A percentile compares a stretch with the other conserved stretches of the same genome.
Conservation (phyloP, 805 yeast species). For the Wickerhamiella domercqiae region DNA sequence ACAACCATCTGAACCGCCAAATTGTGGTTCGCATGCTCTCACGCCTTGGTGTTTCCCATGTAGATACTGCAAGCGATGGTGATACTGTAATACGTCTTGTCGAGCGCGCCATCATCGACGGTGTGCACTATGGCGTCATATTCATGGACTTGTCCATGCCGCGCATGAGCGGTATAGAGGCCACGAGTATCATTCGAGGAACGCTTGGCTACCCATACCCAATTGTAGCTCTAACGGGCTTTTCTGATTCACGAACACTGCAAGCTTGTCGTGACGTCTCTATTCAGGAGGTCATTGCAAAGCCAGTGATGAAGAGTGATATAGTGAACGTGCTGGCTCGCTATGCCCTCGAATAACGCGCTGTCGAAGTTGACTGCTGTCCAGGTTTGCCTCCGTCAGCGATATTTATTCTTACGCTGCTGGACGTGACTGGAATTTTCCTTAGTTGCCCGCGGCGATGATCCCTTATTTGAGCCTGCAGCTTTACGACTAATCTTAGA, state of each 20-base stretch:
- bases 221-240: conserved; percentile 84
- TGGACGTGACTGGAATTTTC: too few relatives aligned
- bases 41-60: conserved; percentile 55
- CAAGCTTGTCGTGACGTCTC: conserved; percentile 67
- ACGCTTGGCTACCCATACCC: conserved; percentile 53
- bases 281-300: conserved; percentile 75
- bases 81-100: conserved; percentile 65
- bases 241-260: conserved; percentile 78
- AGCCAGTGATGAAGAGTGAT: conserved; percentile 48
- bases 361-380: too few relatives aligned
- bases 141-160: conserved; percentile 24
- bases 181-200: conserved; percentile 38
- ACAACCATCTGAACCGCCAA: conserved; percentile 75
- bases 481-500: too few relatives aligned
- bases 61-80: conserved; percentile 78
- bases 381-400: too few relatives aligned
- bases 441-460: too few relatives aligned
- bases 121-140: conserved; percentile 25
- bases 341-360: conserved; percentile 3
- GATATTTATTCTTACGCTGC: too few relatives aligned
- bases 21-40: conserved; percentile 75
- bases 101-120: conserved; percentile 29
- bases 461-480: too few relatives aligned
- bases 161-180: conserved; percentile 20
- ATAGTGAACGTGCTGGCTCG: conserved; percentile 6